phyloP scores from a whole-genome alignment of 169 alveolate species.

The Toxoplasma gondii region DNA sequence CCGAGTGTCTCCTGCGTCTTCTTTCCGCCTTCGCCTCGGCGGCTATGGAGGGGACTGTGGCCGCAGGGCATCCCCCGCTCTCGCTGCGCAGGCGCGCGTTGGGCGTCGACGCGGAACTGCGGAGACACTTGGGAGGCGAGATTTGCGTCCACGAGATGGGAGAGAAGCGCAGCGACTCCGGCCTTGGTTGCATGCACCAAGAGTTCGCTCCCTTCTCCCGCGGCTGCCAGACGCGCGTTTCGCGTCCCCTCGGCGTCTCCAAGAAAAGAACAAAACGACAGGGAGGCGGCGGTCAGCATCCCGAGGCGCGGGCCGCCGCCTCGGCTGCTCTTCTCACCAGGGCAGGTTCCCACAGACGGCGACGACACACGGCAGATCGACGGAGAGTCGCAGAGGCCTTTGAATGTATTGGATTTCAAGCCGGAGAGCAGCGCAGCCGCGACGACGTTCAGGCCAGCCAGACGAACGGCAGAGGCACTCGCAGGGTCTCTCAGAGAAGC shows the following conservation, averaged over 20 bases:
- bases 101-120: neutral
- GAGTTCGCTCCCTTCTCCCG: neutral
- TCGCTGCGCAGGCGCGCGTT: neutral
- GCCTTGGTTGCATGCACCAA: neutral
- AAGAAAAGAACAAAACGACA: neutral
- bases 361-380: neutral
- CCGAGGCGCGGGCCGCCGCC: neutral
- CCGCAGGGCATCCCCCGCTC: neutral
- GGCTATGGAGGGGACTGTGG: neutral
- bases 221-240: neutral
- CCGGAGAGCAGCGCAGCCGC: neutral
- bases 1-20: neutral
- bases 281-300: neutral
- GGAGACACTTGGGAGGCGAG: neutral
- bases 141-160: neutral
- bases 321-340: neutral
- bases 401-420: too few relatives aligned
- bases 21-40: neutral
- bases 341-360: neutral
- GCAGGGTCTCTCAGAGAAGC: neutral
- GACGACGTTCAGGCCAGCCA: neutral
- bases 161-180: neutral
- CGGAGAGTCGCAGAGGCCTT: too few relatives aligned
- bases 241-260: neutral
- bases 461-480: neutral